Percentiles rank a stretch among this genome's conserved stretches.
Conservation (phyloP, 352 stramenopile species). For the Globisporangium radiosum region DNA sequence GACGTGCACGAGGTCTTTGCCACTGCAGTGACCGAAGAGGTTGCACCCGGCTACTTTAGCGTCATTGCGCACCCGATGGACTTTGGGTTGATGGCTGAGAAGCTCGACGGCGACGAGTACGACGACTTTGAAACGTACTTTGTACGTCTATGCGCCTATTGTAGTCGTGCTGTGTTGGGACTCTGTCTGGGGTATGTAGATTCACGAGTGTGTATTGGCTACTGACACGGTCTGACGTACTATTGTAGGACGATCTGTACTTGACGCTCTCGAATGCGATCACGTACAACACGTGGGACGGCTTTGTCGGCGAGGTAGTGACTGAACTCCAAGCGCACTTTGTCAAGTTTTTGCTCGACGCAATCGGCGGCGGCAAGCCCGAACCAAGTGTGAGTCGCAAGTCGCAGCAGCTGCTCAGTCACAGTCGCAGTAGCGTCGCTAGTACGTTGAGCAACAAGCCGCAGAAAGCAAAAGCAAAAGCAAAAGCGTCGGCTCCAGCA, state of each 20-base stretch:
- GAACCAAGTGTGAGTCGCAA: slow-evolving; percentile 12
- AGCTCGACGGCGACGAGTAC: slow-evolving; percentile 53
- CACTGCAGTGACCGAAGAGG: slow-evolving; percentile 81
- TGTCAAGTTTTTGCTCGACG: slow-evolving; percentile 69
- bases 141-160: slow-evolving; percentile 21
- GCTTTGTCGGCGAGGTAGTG: slow-evolving; percentile 49
- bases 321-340: slow-evolving; percentile 64
- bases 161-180: background rate
- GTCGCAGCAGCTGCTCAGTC: background rate
- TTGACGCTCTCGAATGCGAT: slow-evolving; percentile 79
- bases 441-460: slow-evolving; percentile 7
- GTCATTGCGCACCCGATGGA: slow-evolving; percentile 90
- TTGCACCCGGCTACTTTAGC: slow-evolving; percentile 90
- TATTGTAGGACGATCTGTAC: slow-evolving; percentile 51
- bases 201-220: background rate
- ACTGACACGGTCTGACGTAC: background rate
- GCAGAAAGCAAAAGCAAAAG: slow-evolving; percentile 21
- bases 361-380: slow-evolving; percentile 27
- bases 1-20: slow-evolving; percentile 87
- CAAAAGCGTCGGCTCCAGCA: slow-evolving; percentile 17
- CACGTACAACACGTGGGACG: slow-evolving; percentile 68
- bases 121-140: slow-evolving; percentile 69
- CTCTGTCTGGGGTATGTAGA: background rate
- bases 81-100: slow-evolving; percentile 90
- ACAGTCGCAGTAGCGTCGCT: background rate